Evolutionary conservation across 176 grass and related monocot species (phyloP).

Genomic region (Alloteropsis semialata): DNA sequence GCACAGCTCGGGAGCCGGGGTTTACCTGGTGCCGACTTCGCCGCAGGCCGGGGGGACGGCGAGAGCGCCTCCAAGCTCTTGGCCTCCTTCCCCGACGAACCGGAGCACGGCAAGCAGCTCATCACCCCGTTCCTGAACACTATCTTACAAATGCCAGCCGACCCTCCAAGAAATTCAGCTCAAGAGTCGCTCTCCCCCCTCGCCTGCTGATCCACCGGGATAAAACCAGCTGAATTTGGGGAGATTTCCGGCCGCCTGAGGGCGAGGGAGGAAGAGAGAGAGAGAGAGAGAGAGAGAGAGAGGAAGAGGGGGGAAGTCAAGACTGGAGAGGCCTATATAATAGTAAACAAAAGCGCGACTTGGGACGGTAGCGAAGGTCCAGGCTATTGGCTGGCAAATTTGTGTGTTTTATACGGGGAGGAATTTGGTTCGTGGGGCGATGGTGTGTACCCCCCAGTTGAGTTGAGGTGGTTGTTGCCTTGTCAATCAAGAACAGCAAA

Average conservation of each 20-base stretch:
- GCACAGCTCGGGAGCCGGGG: neutral
- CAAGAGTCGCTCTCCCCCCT: slow-evolving; percentile 4
- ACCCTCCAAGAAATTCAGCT: slow-evolving; percentile 19
- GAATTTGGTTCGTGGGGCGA: slow-evolving; percentile 1
- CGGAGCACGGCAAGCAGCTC: slow-evolving; percentile 71
- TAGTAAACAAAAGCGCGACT: slow-evolving; percentile 28
- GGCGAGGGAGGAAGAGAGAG: neutral
- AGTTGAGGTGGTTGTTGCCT: slow-evolving; percentile 18
- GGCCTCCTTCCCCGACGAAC: slow-evolving; percentile 57
- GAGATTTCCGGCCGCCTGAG: slow-evolving; percentile 1
- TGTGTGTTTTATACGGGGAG: slow-evolving; percentile 29
- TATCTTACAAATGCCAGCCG: slow-evolving; percentile 22
- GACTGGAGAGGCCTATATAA: slow-evolving; percentile 18
- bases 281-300: neutral
- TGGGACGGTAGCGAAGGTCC: neutral
- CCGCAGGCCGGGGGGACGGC: slow-evolving; percentile 29
- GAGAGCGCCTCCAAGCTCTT: slow-evolving; percentile 42
- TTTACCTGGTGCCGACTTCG: slow-evolving; percentile 36
- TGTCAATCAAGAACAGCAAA: slow-evolving; percentile 25
- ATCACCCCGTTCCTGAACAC: slow-evolving; percentile 32
- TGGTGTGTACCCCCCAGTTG: neutral
- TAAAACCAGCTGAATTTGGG: slow-evolving; percentile 24
- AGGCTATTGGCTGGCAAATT: slow-evolving; percentile 9
- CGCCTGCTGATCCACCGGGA: neutral
- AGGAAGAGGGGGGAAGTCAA: neutral